Base-by-base conservation (phyloP, 2,329 filamentous ascomycete genomes). In the Cercospora beticola region DNA sequence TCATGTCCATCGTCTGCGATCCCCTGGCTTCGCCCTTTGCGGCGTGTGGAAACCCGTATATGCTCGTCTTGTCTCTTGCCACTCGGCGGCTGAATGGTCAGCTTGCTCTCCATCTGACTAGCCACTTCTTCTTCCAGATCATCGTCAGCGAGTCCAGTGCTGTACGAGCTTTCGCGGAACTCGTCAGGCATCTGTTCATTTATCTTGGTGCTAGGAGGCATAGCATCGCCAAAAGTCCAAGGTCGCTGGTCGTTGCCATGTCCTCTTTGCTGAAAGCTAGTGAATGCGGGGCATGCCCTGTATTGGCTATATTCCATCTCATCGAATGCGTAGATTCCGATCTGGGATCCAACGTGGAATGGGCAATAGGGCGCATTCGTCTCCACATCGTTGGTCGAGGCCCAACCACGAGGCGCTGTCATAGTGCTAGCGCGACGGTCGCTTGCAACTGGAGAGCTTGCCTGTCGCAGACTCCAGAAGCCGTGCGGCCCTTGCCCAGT, bases 281-380 rank as follows among this genome's bases (percentile, higher is more conserved):
- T 64, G 23, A 67, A 61, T 1, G 69, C 64, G 57, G 63, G 28
- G 12, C 64, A 56, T 23, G 64, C 57, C 49, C 62, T 64, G 59
- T 68, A 66, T 54, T 72, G 70, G 58, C 70, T 71, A 52, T 64
- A 59, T 18, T 63, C 70, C 21, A 67, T 67, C 56, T 79, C 74
- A 3, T 79, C 78, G 76, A 90, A 92, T 52, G 93, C 86, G 73
- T 89, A 91, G 30, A 97, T 83, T n/a, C 86, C 88, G 56, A 98
- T 92, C 3, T 94, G 88, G 65, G 89, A 87, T 76, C 98, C 94
- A 0, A 94, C 95, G 78, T 98, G 94, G 82, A 98, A 97, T 0
- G 95, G 94, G 76, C 97, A 94, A 75, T 97, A 98, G 2, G 94
- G 93, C 4, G 94, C 92, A 76, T 94, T 97, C 1, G 94, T 97